Evolutionary conservation across 345 rosid species (phyloP).

Genomic region (Stellera chamaejasme): DNA sequence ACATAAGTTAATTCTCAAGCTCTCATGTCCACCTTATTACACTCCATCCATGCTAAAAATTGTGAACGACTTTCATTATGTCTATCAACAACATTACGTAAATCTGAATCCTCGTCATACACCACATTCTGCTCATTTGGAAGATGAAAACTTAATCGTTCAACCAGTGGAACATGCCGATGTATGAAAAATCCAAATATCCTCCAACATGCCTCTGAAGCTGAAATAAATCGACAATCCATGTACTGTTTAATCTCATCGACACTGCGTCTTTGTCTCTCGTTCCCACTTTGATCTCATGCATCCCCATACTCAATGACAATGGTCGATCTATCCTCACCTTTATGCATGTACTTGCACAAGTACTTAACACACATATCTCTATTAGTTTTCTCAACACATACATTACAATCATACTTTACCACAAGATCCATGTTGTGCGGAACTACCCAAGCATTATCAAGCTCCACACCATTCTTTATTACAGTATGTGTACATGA

Average conservation of each 20-base stretch:
- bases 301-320: not conserved
- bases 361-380: not conserved
- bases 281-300: not conserved
- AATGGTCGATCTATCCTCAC: not conserved
- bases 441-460: not conserved
- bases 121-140: not conserved
- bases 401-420: not conserved
- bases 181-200: not conserved
- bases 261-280: too few species aligned
- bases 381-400: not conserved
- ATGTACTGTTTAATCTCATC: not conserved
- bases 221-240: not conserved
- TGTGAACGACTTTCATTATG: not conserved
- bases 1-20: not conserved
- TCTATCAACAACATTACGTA: not conserved
- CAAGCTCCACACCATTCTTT: not conserved
- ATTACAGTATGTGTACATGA: too few species aligned
- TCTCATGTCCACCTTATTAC: not conserved
- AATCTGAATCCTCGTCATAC: not conserved
- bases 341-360: not conserved
- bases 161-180: not conserved
- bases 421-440: not conserved
- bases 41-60: not conserved
- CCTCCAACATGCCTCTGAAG: not conserved
- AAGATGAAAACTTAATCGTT: not conserved